These are phyloP conservation scores for Celoporthe dispersa DNA, from an alignment of 2,329 filamentous ascomycete genomes.

Conservation along the genomic window DNA sequence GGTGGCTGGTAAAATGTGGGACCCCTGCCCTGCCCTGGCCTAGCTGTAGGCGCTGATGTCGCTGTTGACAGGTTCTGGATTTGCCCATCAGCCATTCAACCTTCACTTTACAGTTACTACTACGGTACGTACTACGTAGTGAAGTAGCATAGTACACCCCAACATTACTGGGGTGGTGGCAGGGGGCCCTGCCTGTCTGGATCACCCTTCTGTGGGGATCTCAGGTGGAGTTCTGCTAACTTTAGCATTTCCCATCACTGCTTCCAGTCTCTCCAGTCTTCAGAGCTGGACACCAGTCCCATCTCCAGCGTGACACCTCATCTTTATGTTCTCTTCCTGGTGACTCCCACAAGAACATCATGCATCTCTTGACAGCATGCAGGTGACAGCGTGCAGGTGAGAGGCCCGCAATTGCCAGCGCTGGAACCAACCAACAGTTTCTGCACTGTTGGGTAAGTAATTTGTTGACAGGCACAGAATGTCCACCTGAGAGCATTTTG, in stretches of 20 bases:
- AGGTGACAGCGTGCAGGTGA: too few relatives aligned
- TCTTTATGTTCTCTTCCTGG: neutral
- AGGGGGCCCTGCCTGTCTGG: neutral
- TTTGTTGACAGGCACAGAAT: neutral
- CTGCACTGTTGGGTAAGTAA: too few relatives aligned
- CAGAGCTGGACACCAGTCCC: neutral
- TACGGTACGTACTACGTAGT: neutral
- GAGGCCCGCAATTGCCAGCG: too few relatives aligned
- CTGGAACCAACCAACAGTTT: too few relatives aligned
- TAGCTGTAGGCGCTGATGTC: neutral
- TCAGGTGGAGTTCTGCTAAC: neutral
- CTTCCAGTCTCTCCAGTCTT: neutral
- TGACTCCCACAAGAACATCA: neutral
- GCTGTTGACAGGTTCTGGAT: neutral
- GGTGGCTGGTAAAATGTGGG: conserved; percentile 16
- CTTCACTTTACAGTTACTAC: neutral
- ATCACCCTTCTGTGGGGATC: too few relatives aligned
- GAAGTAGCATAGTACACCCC: neutral
- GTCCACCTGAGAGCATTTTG: too few relatives aligned
- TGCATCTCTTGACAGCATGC: neutral
- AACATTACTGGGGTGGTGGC: neutral
- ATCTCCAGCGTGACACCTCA: neutral
- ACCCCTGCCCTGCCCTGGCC: conserved; percentile 7
- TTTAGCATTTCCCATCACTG: neutral
- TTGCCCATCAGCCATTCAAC: neutral